A percentile compares a stretch with the other conserved stretches of the same genome.
Evolutionary conservation across 202 grass and related monocot species (phyloP).

Genomic region (Setaria italica): DNA sequence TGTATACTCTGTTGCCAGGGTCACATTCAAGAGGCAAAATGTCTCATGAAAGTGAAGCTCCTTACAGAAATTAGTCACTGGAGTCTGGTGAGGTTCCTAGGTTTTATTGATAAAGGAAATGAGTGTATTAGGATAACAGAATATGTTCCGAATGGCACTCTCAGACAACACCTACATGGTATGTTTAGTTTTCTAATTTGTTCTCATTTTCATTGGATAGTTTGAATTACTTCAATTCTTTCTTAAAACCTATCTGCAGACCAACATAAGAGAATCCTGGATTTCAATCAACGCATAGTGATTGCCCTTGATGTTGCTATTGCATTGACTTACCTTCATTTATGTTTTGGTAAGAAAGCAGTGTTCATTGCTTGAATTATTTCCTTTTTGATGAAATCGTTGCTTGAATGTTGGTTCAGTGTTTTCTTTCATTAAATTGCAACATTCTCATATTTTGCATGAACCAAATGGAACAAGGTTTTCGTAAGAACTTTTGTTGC

Average conservation of each 20-base stretch:
- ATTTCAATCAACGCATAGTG: slow-evolving; percentile 69
- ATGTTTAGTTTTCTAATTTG: slow-evolving; percentile 32
- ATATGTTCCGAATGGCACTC: slow-evolving; percentile 73
- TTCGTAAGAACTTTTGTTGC: neutral
- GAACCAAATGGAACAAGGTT: neutral
- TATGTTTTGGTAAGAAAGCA: slow-evolving; percentile 69
- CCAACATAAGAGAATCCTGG: slow-evolving; percentile 51
- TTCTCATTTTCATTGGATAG: neutral
- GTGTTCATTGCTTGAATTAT: neutral
- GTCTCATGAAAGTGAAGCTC: slow-evolving; percentile 50
- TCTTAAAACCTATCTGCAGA: slow-evolving; percentile 44
- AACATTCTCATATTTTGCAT: neutral
- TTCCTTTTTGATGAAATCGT: neutral
- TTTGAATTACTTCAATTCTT: neutral
- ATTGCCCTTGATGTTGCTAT: slow-evolving; percentile 82
- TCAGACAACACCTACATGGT: slow-evolving; percentile 74
- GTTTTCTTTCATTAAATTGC: neutral
- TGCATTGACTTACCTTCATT: slow-evolving; percentile 78
- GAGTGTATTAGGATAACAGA: slow-evolving; percentile 76
- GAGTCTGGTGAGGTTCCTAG: slow-evolving; percentile 71
- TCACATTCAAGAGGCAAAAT: slow-evolving; percentile 28
- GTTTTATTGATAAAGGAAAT: slow-evolving; percentile 62
- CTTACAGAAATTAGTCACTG: slow-evolving; percentile 64
- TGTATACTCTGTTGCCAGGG: slow-evolving; percentile 49
- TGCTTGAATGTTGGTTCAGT: neutral